phyloP scores from a whole-genome alignment of 2,329 filamentous ascomycete species.

The Coniochaeta sp. region DNA sequence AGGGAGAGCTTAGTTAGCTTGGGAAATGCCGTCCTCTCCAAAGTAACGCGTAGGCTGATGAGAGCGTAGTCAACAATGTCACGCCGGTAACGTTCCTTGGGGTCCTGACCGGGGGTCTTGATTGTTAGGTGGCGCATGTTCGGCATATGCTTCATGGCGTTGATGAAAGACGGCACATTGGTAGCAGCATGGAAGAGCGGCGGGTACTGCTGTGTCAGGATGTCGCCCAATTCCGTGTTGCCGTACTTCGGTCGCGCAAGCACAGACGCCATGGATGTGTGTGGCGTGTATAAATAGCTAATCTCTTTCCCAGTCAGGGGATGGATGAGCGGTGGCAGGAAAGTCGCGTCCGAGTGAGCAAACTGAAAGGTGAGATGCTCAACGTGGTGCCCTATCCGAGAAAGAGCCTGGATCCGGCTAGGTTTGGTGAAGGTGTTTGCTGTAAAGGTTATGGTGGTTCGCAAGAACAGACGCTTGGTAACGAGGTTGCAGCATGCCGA shows the following conservation, averaged over 20 bases:
- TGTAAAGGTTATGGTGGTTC: constrained; percentile 63
- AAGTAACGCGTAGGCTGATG: constrained; percentile 75
- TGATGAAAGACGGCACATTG: constrained; percentile 77
- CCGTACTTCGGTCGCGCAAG: constrained; percentile 69
- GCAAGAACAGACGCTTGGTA: constrained; percentile 61
- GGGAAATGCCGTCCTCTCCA: constrained; percentile 64
- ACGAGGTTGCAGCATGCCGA: constrained; percentile 64
- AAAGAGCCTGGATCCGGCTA: constrained; percentile 64
- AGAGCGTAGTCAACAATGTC: constrained; percentile 82
- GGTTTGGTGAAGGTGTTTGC: constrained; percentile 70
- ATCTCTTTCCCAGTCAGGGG: constrained; percentile 70
- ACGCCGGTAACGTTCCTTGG: constrained; percentile 63
- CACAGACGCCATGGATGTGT: constrained; percentile 55
- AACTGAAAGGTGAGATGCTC: constrained; percentile 72
- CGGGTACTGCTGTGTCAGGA: constrained; percentile 80
- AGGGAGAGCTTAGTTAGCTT: constrained; percentile 65
- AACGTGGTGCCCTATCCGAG: constrained; percentile 70
- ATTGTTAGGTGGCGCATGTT: constrained; percentile 69
- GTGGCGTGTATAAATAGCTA: constrained; percentile 74
- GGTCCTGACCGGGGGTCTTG: constrained; percentile 65
- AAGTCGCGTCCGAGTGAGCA: constrained; percentile 69
- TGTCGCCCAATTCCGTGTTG: constrained; percentile 68
- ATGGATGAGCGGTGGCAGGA: constrained; percentile 77
- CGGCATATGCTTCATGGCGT: constrained; percentile 59
- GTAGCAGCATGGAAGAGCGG: constrained; percentile 85